Conservation (phyloP, 495 filamentous ascomycete genomes). For the Daldinia vernicosa region DNA sequence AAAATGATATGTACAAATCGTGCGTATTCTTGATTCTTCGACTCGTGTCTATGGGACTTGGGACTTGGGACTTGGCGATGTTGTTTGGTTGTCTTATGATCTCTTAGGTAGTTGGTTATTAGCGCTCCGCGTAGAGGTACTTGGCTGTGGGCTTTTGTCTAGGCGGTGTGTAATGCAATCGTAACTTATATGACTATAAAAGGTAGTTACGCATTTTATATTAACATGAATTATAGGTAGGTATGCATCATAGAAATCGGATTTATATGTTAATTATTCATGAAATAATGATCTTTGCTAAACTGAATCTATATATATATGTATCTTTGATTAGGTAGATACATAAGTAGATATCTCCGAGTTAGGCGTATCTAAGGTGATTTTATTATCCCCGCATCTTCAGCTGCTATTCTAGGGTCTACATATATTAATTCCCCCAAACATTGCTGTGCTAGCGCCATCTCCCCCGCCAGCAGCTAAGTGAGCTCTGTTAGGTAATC, state of each 20-base stretch:
- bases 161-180: background rate
- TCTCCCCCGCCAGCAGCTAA: background rate
- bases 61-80: constrained; percentile 12
- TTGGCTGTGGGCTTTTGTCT: background rate
- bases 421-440: background rate
- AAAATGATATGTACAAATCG: too few species aligned
- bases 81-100: constrained; percentile 15
- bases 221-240: too few species aligned
- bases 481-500: background rate
- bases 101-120: constrained; percentile 2
- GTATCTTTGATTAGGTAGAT: too few species aligned
- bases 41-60: background rate
- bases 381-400: background rate
- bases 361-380: background rate
- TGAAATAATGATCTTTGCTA: background rate
- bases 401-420: background rate
- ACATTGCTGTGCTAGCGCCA: background rate
- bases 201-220: too few species aligned
- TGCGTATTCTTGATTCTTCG: background rate
- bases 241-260: too few species aligned
- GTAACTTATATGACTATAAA: background rate
- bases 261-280: background rate
- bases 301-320: too few species aligned
- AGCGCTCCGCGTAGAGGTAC: background rate
- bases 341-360: background rate